These are phyloP conservation scores for Triadica sebifera DNA, from an alignment of 345 rosid genomes.

Conservation along the genomic window DNA sequence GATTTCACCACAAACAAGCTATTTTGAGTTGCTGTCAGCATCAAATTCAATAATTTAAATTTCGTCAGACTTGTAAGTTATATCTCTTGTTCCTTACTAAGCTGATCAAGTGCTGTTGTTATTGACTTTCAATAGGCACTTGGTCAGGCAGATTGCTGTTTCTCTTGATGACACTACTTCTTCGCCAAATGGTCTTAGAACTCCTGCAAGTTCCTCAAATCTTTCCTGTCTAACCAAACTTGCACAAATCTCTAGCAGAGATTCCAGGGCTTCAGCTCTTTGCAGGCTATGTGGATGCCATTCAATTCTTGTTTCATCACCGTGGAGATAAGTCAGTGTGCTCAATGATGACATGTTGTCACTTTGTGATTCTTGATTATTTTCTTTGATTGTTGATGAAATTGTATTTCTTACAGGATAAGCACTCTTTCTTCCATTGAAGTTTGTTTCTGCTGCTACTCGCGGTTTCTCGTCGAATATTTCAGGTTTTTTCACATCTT, in stretches of 20 bases:
- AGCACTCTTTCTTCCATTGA: no score
- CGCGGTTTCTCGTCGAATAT: constrained; percentile 20
- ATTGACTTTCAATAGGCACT: constrained; percentile 39
- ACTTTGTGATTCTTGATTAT: constrained; percentile 10
- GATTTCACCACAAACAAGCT: not conserved
- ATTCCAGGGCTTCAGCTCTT: constrained; percentile 55
- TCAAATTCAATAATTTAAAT: not conserved
- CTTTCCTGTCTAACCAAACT: constrained; percentile 45
- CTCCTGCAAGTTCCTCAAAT: constrained; percentile 50
- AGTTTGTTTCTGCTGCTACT: not conserved
- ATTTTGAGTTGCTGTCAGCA: not conserved
- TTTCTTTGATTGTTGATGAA: constrained; percentile 12
- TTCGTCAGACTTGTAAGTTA: not conserved
- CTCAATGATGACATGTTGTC: constrained; percentile 29
- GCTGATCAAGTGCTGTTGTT: constrained; percentile 5
- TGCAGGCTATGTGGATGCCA: constrained; percentile 37
- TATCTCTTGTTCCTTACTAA: not conserved
- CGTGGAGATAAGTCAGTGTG: constrained; percentile 28
- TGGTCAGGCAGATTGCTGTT: constrained; percentile 58
- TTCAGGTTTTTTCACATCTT: not conserved
- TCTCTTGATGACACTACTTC: constrained; percentile 56
- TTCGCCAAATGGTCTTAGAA: constrained; percentile 51
- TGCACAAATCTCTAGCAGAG: constrained; percentile 52
- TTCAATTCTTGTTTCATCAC: constrained; percentile 26
- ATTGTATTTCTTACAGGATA: constrained; percentile 6